Percentiles rank a stretch among this genome's conserved stretches.
These are phyloP conservation scores for Gonium pectorale DNA, from an alignment of 139 green algal genomes.

Conservation along the genomic window DNA sequence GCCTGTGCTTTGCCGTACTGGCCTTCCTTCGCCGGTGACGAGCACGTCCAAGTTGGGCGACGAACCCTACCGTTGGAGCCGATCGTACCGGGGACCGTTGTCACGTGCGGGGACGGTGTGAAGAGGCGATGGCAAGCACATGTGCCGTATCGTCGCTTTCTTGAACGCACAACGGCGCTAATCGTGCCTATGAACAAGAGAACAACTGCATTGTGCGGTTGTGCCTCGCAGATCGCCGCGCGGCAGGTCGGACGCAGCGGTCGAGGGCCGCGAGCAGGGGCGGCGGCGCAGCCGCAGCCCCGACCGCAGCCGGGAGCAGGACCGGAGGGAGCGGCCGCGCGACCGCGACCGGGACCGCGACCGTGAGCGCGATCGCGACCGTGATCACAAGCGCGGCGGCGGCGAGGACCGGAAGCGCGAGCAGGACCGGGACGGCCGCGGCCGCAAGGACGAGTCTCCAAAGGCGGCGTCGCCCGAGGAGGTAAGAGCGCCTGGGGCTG, in stretches of 20 bases:
- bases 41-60: too few species aligned
- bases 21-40: too few species aligned
- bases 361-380: not conserved
- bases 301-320: not conserved
- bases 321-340: not conserved
- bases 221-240: constrained; percentile 2
- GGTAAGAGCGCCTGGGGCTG: too few species aligned
- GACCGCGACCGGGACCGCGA: not conserved
- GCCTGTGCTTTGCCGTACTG: too few species aligned
- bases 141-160: too few species aligned
- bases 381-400: not conserved
- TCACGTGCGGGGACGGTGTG: too few species aligned
- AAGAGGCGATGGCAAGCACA: too few species aligned
- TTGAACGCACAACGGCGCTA: too few species aligned
- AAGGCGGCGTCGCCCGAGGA: constrained; percentile 14
- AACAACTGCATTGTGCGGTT: too few species aligned
- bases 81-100: too few species aligned
- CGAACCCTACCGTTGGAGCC: too few species aligned
- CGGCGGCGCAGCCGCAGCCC: not conserved
- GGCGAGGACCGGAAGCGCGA: not conserved
- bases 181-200: too few species aligned
- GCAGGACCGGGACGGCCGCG: not conserved
- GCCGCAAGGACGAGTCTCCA: not conserved
- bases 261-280: not conserved
- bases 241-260: not conserved